These are phyloP conservation scores for Rhodofomes roseus DNA, from an alignment of 1,284 basidiomycete species.

Conservation along the genomic window DNA sequence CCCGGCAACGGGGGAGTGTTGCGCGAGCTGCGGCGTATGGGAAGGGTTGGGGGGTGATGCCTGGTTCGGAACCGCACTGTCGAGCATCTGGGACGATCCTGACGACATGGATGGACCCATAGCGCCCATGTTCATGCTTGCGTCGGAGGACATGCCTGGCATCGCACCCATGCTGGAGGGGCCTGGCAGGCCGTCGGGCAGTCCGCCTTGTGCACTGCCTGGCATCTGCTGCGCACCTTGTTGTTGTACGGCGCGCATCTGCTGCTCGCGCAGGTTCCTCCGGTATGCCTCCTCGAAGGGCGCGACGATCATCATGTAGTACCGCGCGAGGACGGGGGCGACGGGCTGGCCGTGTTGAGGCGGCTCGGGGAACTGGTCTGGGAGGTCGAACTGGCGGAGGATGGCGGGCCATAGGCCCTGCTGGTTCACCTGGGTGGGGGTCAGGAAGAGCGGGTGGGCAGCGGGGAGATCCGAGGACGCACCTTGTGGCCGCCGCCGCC, in stretches of 20 bases:
- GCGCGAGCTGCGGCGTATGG: conserved; percentile 14
- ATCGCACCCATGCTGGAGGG: conserved; percentile 23
- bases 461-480: conserved; percentile 17
- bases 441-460: background rate
- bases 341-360: conserved; percentile 42
- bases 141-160: conserved; percentile 20
- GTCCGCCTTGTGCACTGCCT: conserved; percentile 12
- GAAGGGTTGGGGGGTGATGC: conserved; percentile 11
- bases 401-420: conserved; percentile 49
- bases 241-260: conserved; percentile 39
- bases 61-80: background rate
- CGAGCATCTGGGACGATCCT: conserved; percentile 5
- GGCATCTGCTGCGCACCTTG: conserved; percentile 20
- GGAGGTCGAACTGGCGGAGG: conserved; percentile 57
- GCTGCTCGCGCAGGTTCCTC: conserved; percentile 55
- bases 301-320: conserved; percentile 56
- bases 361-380: conserved; percentile 49
- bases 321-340: conserved; percentile 45
- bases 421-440: conserved; percentile 29
- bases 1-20: background rate
- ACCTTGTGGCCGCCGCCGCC: conserved; percentile 59
- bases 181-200: conserved; percentile 12
- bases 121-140: conserved; percentile 9
- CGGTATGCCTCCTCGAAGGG: conserved; percentile 70
- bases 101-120: background rate